Percentiles rank a stretch among this genome's conserved stretches.
Conservation (phyloP, 2,329 filamentous ascomycete genomes). For the Colletotrichum liaoningense region DNA sequence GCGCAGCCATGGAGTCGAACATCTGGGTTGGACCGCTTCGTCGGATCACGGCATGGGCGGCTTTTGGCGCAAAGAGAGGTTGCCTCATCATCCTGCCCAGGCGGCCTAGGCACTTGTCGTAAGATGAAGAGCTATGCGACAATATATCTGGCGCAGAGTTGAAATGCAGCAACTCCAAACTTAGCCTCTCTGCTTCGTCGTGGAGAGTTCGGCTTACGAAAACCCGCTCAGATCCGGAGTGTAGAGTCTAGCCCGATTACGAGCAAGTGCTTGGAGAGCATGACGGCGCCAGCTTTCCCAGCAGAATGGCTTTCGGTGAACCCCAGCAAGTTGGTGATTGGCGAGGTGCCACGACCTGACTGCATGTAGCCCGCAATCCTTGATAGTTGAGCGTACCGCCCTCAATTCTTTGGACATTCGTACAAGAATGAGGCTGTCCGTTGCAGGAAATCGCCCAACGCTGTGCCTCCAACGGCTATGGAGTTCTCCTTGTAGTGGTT, state of each 20-base stretch:
- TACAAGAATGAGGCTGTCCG: background rate
- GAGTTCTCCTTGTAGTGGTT: background rate
- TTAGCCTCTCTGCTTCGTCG: background rate
- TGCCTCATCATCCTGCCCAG: background rate
- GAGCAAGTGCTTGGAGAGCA: too few relatives aligned
- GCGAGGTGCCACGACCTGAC: background rate
- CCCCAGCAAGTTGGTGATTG: background rate
- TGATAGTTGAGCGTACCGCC: background rate
- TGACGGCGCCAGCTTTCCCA: too few relatives aligned
- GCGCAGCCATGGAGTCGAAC: too few relatives aligned
- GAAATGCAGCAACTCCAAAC: background rate
- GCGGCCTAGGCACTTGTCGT: background rate
- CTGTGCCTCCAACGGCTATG: background rate
- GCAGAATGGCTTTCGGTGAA: too few relatives aligned
- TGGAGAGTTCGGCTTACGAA: background rate
- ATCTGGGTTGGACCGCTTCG: constrained; percentile 4
- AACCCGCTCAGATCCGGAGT: background rate
- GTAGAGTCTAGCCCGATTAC: background rate
- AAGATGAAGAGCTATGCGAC: background rate
- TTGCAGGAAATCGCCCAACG: background rate
- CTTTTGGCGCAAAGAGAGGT: constrained; percentile 4
- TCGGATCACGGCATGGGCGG: constrained; percentile 9
- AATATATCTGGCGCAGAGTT: background rate
- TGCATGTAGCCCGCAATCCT: background rate
- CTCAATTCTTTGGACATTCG: background rate